Conservation (phyloP, 352 stramenopile species). For the Phytophthora vignae region DNA sequence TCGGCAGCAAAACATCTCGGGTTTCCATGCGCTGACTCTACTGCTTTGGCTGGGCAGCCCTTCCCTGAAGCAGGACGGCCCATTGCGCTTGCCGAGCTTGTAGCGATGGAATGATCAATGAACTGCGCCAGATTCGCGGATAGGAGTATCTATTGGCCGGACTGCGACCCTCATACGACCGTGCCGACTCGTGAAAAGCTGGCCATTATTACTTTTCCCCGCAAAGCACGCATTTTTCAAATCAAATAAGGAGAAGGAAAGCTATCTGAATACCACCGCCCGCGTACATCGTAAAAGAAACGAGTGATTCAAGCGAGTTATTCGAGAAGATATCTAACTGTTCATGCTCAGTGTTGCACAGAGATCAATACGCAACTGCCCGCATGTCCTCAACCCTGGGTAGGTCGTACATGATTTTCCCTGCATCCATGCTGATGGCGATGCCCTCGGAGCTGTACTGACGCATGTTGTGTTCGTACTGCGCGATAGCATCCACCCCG, state of each 20-base stretch:
- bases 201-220: no score
- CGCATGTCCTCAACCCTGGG: conserved; percentile 56
- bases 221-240: no score
- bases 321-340: conserved; percentile 11
- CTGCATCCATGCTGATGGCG: conserved; percentile 48
- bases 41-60: not conserved
- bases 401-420: conserved; percentile 58
- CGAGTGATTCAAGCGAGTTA: conserved; percentile 1
- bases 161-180: no score
- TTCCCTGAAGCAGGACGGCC: conserved; percentile 6
- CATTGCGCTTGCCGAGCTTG: conserved; percentile 20
- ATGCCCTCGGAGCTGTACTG: conserved; percentile 54
- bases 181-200: no score
- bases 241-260: no score
- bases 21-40: conserved; percentile 42
- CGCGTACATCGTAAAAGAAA: not conserved
- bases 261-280: not conserved
- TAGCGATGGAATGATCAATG: conserved; percentile 29
- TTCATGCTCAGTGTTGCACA: not conserved
- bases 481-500: conserved; percentile 50
- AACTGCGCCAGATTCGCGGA: not conserved
- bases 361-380: conserved; percentile 42
- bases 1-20: conserved; percentile 49
- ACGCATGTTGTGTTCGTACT: conserved; percentile 67
- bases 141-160: no score